Percentiles rank a stretch among this genome's conserved stretches.
These are phyloP conservation scores for Pseudogymnoascus sp. DNA, from an alignment of 2,329 filamentous ascomycete species.

Conservation along the genomic window DNA sequence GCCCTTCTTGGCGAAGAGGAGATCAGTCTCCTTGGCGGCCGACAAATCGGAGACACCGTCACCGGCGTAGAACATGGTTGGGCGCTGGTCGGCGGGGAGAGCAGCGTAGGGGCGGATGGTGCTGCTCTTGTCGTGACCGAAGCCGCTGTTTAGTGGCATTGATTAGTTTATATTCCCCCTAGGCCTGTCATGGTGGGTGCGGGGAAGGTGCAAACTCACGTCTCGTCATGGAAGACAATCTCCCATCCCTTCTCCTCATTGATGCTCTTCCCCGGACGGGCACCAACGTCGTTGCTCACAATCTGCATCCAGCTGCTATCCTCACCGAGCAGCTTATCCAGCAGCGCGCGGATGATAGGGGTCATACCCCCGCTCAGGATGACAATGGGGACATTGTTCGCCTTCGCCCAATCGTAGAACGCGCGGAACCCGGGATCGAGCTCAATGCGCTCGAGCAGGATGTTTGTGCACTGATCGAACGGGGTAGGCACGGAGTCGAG, in stretches of 20 bases:
- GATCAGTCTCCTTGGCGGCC: conserved; percentile 83
- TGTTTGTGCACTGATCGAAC: conserved; percentile 72
- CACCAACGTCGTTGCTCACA: conserved; percentile 73
- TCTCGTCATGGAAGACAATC: conserved; percentile 82
- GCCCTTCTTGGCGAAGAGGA: conserved; percentile 88
- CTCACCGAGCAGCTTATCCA: conserved; percentile 70
- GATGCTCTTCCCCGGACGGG: conserved; percentile 60
- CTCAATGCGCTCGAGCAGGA: conserved; percentile 72
- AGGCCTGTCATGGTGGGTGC: neutral
- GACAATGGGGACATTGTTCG: conserved; percentile 82
- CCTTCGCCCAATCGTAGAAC: conserved; percentile 76
- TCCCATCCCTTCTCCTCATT: conserved; percentile 78
- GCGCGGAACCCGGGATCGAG: conserved; percentile 82
- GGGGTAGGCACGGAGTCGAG: conserved; percentile 77
- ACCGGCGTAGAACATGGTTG: conserved; percentile 87
- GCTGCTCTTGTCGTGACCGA: conserved; percentile 95
- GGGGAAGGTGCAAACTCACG: conserved; percentile 35
- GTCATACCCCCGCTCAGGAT: conserved; percentile 89
- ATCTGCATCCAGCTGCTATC: conserved; percentile 75
- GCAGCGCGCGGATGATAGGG: conserved; percentile 77
- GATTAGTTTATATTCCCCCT: neutral
- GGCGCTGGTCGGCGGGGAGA: conserved; percentile 59
- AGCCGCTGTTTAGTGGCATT: conserved; percentile 35
- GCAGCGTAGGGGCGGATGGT: conserved; percentile 81
- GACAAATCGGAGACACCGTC: conserved; percentile 91